These are phyloP conservation scores for Amanita muscaria DNA, from an alignment of 768 basidiomycete species.

Conservation along the genomic window DNA sequence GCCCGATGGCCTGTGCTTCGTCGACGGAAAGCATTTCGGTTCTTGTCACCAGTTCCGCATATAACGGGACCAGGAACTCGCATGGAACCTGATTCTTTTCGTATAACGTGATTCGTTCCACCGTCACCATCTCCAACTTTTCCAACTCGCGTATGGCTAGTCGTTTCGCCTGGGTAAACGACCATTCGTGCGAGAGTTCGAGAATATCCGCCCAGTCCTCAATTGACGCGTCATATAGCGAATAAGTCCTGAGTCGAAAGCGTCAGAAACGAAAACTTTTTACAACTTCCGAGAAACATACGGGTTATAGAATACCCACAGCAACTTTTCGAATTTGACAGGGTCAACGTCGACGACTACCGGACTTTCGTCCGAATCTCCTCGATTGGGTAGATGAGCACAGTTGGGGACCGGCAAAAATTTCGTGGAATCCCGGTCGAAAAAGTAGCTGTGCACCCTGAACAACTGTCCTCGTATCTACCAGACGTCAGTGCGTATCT, in stretches of 20 bases:
- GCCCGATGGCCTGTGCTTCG: conserved; percentile 36
- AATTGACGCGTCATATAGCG: conserved; percentile 40
- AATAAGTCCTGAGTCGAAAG: conserved; percentile 37
- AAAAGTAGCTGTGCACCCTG: conserved; percentile 45
- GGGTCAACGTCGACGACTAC: conserved; percentile 34
- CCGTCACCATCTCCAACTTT: conserved; percentile 29
- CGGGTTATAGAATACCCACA: conserved; percentile 61
- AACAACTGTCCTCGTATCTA: conserved; percentile 42
- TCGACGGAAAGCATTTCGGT: conserved; percentile 30
- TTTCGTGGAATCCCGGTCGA: conserved; percentile 39
- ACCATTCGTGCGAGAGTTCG: conserved; percentile 44
- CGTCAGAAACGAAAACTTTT: neutral
- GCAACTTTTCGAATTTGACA: conserved; percentile 43
- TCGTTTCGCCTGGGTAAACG: conserved; percentile 40
- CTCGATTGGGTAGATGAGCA: neutral
- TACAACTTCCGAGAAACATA: conserved; percentile 22
- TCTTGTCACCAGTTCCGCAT: conserved; percentile 31
- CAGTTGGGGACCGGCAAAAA: conserved; percentile 21
- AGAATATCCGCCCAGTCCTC: conserved; percentile 50
- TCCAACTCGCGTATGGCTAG: conserved; percentile 52
- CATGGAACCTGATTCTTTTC: conserved; percentile 29
- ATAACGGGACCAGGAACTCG: conserved; percentile 33
- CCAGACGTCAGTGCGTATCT: neutral
- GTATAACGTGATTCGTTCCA: conserved; percentile 46
- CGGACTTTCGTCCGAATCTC: conserved; percentile 26